Percentiles rank a stretch among this genome's conserved stretches.
Conservation (phyloP, 1,284 basidiomycete genomes). For the Apiotrichum akiyoshidainum region DNA sequence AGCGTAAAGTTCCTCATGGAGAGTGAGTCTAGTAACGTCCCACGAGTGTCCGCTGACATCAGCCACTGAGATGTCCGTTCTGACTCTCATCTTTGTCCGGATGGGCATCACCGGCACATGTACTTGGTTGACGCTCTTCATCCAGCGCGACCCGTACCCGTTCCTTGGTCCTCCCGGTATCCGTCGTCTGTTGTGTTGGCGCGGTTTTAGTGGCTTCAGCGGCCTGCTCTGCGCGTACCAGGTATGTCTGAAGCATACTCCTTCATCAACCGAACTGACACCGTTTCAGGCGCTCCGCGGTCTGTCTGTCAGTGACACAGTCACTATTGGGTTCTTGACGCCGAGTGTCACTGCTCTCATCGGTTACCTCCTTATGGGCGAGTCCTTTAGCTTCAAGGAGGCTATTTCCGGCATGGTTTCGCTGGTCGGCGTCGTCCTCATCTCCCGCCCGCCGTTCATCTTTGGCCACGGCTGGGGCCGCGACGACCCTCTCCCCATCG, state of each 20-base stretch:
- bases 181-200: constrained; percentile 57
- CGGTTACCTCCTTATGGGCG: constrained; percentile 65
- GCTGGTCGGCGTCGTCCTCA: constrained; percentile 62
- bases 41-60: background rate
- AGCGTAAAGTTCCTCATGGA: constrained; percentile 47
- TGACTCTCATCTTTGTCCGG: constrained; percentile 41
- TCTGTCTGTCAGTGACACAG: constrained; percentile 69
- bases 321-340: constrained; percentile 69
- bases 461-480: constrained; percentile 48
- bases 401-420: constrained; percentile 63
- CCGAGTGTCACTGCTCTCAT: constrained; percentile 68
- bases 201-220: constrained; percentile 61
- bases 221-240: constrained; percentile 54
- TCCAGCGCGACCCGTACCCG: constrained; percentile 60
- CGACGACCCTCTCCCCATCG: constrained; percentile 52
- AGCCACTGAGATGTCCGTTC: constrained; percentile 33
- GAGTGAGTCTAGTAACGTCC: background rate
- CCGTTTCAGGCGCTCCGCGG: constrained; percentile 60
- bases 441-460: constrained; percentile 62
- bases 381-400: constrained; percentile 61
- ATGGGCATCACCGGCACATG: constrained; percentile 54
- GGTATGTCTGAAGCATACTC: background rate
- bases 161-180: constrained; percentile 67
- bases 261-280: too few species aligned
- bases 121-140: constrained; percentile 55